Conservation (phyloP, 2,329 filamentous ascomycete species). For the Cyphellophora europaea region DNA sequence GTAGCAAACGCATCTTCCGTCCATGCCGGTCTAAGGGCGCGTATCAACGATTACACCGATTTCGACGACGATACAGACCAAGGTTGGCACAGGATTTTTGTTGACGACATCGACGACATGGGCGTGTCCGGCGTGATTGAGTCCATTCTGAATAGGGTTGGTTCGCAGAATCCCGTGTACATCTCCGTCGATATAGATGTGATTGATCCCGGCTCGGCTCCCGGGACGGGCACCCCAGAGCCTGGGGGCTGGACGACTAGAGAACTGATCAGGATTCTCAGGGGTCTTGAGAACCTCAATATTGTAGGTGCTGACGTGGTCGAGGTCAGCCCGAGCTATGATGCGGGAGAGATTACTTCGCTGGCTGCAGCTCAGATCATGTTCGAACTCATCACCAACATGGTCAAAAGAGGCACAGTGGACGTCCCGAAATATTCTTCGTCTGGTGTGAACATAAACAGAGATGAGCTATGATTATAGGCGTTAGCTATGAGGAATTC, state of each 20-base stretch:
- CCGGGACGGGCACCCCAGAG: slow-evolving; percentile 79
- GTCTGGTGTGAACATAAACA: too few relatives aligned
- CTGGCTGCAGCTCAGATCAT: slow-evolving; percentile 73
- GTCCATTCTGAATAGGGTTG: slow-evolving; percentile 34
- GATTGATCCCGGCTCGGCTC: slow-evolving; percentile 58
- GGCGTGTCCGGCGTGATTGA: slow-evolving; percentile 38
- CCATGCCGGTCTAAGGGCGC: slow-evolving; percentile 71
- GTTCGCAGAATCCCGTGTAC: slow-evolving; percentile 60
- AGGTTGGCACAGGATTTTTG: slow-evolving; percentile 43
- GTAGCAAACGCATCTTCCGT: slow-evolving; percentile 66
- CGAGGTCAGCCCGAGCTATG: slow-evolving; percentile 77
- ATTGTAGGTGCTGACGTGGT: slow-evolving; percentile 82
- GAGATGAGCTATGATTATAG: too few relatives aligned
- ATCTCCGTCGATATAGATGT: slow-evolving; percentile 68
- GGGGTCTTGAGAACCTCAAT: slow-evolving; percentile 73
- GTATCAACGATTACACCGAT: slow-evolving; percentile 34
- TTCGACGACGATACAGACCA: not conserved
- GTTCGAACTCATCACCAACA: slow-evolving; percentile 67
- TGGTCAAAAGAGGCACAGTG: slow-evolving; percentile 20
- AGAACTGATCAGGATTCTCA: slow-evolving; percentile 72
- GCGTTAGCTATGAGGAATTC: too few relatives aligned
- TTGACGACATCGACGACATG: slow-evolving; percentile 40
- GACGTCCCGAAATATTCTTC: slow-evolving; percentile 1
- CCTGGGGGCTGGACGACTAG: slow-evolving; percentile 83
- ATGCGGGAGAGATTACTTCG: slow-evolving; percentile 68